Evolutionary conservation across 2,329 filamentous ascomycete genomes (phyloP).

Genomic region (Ophiosphaerella narmari): DNA sequence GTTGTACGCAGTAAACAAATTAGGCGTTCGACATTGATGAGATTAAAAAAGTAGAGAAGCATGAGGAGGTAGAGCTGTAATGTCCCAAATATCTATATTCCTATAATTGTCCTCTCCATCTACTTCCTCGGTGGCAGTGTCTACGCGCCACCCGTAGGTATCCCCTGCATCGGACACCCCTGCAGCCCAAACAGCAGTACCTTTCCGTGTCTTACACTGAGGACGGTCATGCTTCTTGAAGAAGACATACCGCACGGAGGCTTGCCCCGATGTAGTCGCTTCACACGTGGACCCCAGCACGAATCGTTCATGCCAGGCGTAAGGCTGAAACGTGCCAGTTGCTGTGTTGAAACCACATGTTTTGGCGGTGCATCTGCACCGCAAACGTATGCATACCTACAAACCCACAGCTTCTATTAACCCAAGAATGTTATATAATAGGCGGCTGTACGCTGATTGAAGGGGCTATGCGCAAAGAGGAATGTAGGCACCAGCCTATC

Average conservation of each 20-base stretch:
- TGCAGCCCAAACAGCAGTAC: background rate
- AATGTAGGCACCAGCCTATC: too few relatives aligned
- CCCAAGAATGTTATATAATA: background rate
- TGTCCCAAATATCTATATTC: too few relatives aligned
- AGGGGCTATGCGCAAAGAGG: too few relatives aligned
- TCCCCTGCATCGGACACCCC: background rate
- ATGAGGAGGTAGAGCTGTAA: too few relatives aligned
- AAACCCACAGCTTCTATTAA: background rate
- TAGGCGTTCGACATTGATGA: too few relatives aligned
- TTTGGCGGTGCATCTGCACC: background rate
- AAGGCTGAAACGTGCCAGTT: slow-evolving; percentile 2
- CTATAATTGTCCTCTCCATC: too few relatives aligned
- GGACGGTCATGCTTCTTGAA: background rate
- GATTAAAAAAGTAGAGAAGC: too few relatives aligned
- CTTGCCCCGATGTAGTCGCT: background rate
- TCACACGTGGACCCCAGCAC: background rate
- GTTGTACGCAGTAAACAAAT: too few relatives aligned
- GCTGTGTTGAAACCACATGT: background rate
- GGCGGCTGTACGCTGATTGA: too few relatives aligned
- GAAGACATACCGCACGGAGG: background rate
- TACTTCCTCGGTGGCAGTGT: too few relatives aligned
- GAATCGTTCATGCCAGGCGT: background rate
- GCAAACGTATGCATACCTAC: background rate
- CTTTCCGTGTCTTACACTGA: slow-evolving; percentile 1
- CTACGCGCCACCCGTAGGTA: background rate